A percentile compares a stretch with the other conserved stretches of the same genome.
phyloP scores from a whole-genome alignment of 106 monocot genomes.

The Iris macrosiphon region DNA sequence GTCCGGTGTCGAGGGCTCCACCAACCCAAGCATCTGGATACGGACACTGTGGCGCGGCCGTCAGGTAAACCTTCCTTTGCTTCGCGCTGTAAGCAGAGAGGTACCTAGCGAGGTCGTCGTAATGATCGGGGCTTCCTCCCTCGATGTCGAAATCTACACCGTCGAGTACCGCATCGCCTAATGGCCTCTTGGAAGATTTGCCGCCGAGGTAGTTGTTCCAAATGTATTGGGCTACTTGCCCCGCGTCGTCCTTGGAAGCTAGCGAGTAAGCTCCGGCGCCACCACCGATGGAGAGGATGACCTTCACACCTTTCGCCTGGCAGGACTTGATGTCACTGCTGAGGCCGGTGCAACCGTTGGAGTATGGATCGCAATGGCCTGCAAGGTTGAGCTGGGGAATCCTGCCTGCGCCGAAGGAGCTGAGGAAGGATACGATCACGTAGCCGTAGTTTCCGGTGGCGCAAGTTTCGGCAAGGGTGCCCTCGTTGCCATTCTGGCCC shows the following conservation, averaged over 20 bases:
- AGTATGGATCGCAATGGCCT: conserved; percentile 7
- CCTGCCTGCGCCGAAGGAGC: conserved; percentile 9
- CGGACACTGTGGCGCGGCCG: conserved; percentile 23
- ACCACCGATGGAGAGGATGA: conserved; percentile 24
- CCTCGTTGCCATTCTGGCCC: too few species aligned
- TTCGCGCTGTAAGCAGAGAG: conserved; percentile 4
- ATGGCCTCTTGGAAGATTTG: conserved; percentile 10
- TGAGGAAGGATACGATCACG: conserved; percentile 14
- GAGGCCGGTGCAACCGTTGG: conserved; percentile 5
- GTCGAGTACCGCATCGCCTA: conserved; percentile 26
- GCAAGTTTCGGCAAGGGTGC: conserved; percentile 5
- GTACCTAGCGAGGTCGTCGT: conserved; percentile 8
- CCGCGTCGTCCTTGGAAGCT: conserved; percentile 6
- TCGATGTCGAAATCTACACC: conserved; percentile 14
- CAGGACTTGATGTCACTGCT: conserved; percentile 11
- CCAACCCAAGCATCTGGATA: conserved; percentile 11
- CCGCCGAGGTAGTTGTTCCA: conserved; percentile 20
- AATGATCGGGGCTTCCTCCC: conserved; percentile 3
- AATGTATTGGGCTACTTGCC: conserved; percentile 5
- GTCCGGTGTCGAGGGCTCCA: conserved; percentile 2
- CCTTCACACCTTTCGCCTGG: conserved; percentile 12
- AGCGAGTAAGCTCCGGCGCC: conserved; percentile 10
- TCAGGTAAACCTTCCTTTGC: conserved; percentile 7
- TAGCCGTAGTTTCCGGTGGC: background rate
- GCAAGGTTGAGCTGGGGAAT: conserved; percentile 10